phyloP scores from a whole-genome alignment of 2,329 filamentous ascomycete genomes.

The Atkinsonella hypoxylon region DNA sequence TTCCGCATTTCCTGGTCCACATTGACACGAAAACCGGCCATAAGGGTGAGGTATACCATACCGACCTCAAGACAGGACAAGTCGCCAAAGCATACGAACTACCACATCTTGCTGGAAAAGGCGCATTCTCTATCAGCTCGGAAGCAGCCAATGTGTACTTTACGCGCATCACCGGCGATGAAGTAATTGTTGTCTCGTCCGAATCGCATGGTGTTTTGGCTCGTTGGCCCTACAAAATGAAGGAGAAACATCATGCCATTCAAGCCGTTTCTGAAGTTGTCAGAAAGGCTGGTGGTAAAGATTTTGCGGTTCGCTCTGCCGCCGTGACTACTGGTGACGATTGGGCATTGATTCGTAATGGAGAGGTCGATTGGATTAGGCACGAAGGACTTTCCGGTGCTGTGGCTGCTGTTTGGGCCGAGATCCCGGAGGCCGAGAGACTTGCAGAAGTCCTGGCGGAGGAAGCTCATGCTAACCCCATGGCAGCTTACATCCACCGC shows the following conservation, averaged over 20 bases:
- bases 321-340: conserved; percentile 56
- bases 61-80: conserved; percentile 56
- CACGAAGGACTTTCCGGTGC: conserved; percentile 71
- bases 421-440: conserved; percentile 59
- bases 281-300: conserved; percentile 48
- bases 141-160: conserved; percentile 79
- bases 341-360: conserved; percentile 77
- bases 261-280: conserved; percentile 76
- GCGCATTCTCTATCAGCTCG: conserved; percentile 69
- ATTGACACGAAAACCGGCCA: conserved; percentile 58
- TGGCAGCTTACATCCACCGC: conserved; percentile 78
- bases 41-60: conserved; percentile 77
- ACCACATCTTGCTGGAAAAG: conserved; percentile 55
- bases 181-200: conserved; percentile 64
- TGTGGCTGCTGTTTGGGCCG: conserved; percentile 70
- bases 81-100: conserved; percentile 72
- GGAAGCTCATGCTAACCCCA: conserved; percentile 71
- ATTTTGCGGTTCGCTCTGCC: conserved; percentile 69
- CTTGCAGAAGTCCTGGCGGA: conserved; percentile 72
- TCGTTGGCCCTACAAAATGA: conserved; percentile 52
- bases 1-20: conserved; percentile 77
- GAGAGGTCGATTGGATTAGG: conserved; percentile 66
- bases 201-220: conserved; percentile 64
- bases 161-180: conserved; percentile 64
- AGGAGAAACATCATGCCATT: conserved; percentile 34